phyloP scores from a whole-genome alignment of 2,329 filamentous ascomycete species.

The Ascocoryne sarcoides region DNA sequence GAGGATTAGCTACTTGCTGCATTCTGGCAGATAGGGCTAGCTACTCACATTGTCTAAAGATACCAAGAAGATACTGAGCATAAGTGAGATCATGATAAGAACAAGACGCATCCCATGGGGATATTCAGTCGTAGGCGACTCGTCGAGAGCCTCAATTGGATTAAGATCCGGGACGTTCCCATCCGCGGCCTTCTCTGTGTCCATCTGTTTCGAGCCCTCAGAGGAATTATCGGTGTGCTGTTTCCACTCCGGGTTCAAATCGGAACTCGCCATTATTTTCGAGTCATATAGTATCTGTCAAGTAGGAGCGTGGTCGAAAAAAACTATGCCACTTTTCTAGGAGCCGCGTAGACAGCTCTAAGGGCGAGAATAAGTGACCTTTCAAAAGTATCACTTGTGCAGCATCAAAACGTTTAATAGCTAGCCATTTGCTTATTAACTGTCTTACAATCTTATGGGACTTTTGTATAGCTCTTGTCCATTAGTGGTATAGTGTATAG shows the following conservation, averaged over 20 bases:
- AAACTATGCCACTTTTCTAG: not conserved
- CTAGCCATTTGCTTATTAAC: no score
- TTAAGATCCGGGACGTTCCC: not conserved
- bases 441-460: no score
- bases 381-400: no score
- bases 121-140: not conserved
- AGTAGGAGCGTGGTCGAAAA: not conserved
- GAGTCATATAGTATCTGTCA: not conserved
- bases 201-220: not conserved
- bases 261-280: not conserved
- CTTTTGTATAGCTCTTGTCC: no score
- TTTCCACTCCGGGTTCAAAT: not conserved
- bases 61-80: not conserved
- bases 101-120: not conserved
- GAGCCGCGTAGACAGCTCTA: not conserved
- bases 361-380: no score
- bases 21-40: not conserved
- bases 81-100: not conserved
- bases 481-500: no score
- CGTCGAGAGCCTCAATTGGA: not conserved
- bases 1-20: not conserved
- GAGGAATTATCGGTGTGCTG: not conserved
- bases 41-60: not conserved
- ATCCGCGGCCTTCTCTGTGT: not conserved
- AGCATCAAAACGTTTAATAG: no score